Base-by-base conservation (phyloP, 2,329 filamentous ascomycete species). In the Xylaria sp. region DNA sequence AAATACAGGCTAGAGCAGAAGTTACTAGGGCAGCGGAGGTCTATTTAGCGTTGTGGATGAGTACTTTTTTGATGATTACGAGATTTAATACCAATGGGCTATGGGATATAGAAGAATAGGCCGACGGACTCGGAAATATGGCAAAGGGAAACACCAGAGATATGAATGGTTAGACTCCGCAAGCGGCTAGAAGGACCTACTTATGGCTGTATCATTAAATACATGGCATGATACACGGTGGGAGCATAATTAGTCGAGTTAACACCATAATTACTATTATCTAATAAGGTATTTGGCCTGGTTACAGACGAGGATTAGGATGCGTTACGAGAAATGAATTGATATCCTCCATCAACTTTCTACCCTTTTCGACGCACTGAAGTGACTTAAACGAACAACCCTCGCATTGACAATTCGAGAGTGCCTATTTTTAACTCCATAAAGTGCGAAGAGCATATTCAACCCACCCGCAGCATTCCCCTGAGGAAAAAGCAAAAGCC, bases 191-290 rank as follows among this genome's bases (percentile, higher is more conserved):
- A 19, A 21, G 30, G 45, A 17, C 32, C 27, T 12, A 42, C 14
- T 27, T 27, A 27, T 27, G 34, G 36, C 1, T 54, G 47, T 27
- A 32, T 32, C 34, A 27, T 36, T 47, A 34, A 14, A 47, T 34
- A n/a, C 45, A 27, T 36, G 39, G 24, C 24, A 60, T 39, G 54
- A 39, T 39, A 47, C 47, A 50, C 21, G 9, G 8, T 11, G 4
- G 50, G 11, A 54, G 30, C 27, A 14, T 48, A 24, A 9, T 3
- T 42, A 45, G n/a, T 4, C 34, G 9, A 32, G 34, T 14, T 34
- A 57, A n/a, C n/a, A 36, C n/a, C 32, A 36, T 64, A 60, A 56
- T 48, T 61, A 47, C 14, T 58, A 61, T 57, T 67, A 51, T 50
- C 11, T 67, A 60, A 67, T 67, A 32, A 60, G n/a, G 8, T 8